phyloP scores from a whole-genome alignment of 345 rosid species.

The Linum tenue region DNA sequence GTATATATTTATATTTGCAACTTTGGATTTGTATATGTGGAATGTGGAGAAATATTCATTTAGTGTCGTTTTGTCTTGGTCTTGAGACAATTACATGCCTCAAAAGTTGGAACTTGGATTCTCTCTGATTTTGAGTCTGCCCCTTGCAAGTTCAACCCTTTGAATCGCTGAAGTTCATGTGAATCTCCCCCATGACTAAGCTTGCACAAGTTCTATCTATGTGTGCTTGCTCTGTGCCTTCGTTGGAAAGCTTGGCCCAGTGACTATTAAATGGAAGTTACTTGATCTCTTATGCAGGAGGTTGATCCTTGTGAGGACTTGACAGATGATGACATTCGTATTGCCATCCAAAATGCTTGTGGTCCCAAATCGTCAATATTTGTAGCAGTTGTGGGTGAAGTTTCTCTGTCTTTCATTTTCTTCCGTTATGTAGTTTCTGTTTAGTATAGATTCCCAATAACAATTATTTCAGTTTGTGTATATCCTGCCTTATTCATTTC shows the following conservation, averaged over 20 bases:
- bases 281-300: slow-evolving; percentile 25
- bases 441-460: slow-evolving; percentile 1
- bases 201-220: no score
- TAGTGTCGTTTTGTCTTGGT: not conserved
- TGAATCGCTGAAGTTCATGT: slow-evolving; percentile 1
- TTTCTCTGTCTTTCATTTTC: slow-evolving; percentile 4
- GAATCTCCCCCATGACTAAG: no score
- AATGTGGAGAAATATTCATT: not conserved
- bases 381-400: slow-evolving; percentile 46
- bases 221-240: slow-evolving; percentile 3
- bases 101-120: not conserved
- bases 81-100: not conserved
- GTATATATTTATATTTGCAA: slow-evolving; percentile 4
- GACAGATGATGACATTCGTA: slow-evolving; percentile 54
- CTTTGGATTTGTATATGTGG: no score
- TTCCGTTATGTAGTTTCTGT: slow-evolving; percentile 5
- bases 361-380: slow-evolving; percentile 54
- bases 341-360: slow-evolving; percentile 54
- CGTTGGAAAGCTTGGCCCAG: no score
- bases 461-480: slow-evolving; percentile 8
- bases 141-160: not conserved
- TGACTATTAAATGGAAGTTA: not conserved
- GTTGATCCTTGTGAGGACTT: slow-evolving; percentile 63
- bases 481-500: not conserved
- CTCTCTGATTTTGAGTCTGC: not conserved